A percentile compares a stretch with the other conserved stretches of the same genome.
Evolutionary conservation across 225 moss, liverwort and hornwort genomes (phyloP).

Genomic region (Polytrichum formosum): DNA sequence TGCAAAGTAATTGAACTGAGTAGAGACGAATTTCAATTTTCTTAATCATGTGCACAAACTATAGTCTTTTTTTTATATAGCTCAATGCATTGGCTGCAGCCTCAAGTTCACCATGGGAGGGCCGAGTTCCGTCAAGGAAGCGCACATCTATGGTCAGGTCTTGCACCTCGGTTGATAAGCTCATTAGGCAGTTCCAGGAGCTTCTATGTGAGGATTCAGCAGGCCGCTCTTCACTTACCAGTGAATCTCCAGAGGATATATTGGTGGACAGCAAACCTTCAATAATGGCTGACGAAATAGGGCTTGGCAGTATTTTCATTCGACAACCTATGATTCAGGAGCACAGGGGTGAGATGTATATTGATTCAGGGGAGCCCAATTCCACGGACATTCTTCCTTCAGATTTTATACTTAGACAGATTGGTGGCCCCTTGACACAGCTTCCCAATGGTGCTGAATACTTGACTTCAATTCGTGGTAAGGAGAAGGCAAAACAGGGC

Average conservation of each 20-base stretch:
- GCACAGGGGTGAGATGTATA: constrained; percentile 30
- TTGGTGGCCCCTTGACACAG: constrained; percentile 47
- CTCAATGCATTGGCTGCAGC: constrained; percentile 46
- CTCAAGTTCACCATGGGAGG: constrained; percentile 62
- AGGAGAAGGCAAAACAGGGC: constrained; percentile 78
- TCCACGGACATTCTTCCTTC: constrained; percentile 26
- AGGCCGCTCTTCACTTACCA: constrained; percentile 29
- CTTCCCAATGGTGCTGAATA: constrained; percentile 53
- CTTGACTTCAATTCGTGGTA: constrained; percentile 56
- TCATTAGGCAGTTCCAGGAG: constrained; percentile 58
- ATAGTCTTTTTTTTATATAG: no score
- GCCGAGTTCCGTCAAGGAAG: constrained; percentile 63
- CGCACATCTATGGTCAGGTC: constrained; percentile 61
- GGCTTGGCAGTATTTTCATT: constrained; percentile 70
- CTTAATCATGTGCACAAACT: no score
- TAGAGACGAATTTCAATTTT: no score
- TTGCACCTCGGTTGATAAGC: constrained; percentile 63
- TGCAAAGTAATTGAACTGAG: no score
- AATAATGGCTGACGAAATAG: constrained; percentile 73
- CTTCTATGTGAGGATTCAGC: constrained; percentile 39
- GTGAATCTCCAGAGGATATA: constrained; percentile 58
- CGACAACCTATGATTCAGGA: constrained; percentile 44
- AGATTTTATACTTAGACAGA: constrained; percentile 35
- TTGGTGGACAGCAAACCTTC: constrained; percentile 73
- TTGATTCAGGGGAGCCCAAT: constrained; percentile 29